Evolutionary conservation across 2,329 filamentous ascomycete species (phyloP).

Genomic region (Cladosporium sp.): DNA sequence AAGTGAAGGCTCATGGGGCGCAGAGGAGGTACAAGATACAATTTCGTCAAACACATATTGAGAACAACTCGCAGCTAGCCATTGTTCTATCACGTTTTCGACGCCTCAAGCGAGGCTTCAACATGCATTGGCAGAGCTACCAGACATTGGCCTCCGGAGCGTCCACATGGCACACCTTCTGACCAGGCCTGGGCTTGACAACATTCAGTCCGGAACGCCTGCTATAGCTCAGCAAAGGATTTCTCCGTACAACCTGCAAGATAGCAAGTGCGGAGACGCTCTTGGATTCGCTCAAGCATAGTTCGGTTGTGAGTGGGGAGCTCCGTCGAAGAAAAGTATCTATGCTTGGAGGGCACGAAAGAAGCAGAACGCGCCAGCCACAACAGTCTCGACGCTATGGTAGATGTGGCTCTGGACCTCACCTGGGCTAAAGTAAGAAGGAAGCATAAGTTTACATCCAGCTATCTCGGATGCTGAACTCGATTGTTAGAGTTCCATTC

Average conservation of each 20-base stretch:
- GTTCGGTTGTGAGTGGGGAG: background rate
- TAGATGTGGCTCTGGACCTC: background rate
- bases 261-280: background rate
- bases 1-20: background rate
- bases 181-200: background rate
- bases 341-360: background rate
- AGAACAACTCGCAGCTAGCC: background rate
- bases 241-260: background rate
- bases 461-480: too few relatives aligned
- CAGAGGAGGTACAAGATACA: background rate
- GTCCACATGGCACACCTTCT: background rate
- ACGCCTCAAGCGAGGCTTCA: conserved; percentile 1
- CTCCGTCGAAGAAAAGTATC: background rate
- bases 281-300: background rate
- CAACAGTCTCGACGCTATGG: background rate
- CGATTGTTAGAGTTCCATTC: background rate
- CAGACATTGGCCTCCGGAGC: background rate
- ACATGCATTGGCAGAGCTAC: background rate
- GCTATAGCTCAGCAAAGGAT: background rate
- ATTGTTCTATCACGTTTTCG: background rate
- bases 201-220: background rate
- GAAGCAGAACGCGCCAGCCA: background rate
- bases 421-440: background rate
- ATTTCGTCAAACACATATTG: background rate
- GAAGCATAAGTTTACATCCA: background rate